Conservation (phyloP, 305 asterid species). For the Rubia tinctorum region DNA sequence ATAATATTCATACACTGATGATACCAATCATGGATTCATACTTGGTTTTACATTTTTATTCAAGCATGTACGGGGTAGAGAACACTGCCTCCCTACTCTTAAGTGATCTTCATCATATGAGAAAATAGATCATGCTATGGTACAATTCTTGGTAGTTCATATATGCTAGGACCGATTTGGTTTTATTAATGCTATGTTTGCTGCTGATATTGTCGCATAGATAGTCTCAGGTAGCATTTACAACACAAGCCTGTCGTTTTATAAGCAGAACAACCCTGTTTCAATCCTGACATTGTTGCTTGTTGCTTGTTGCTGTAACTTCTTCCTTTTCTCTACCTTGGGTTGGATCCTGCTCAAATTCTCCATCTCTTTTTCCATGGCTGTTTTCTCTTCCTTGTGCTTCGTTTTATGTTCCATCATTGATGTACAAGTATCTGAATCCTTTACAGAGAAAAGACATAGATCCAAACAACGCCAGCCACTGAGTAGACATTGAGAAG, state of each 20-base stretch:
- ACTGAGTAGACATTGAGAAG: constrained; percentile 87
- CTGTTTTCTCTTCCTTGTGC: constrained; percentile 83
- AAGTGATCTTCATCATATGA: not conserved
- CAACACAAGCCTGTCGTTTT: constrained; percentile 46
- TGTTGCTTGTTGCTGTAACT: constrained; percentile 64
- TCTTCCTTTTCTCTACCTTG: constrained; percentile 42
- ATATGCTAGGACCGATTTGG: not conserved
- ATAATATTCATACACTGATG: not conserved
- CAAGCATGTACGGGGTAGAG: not conserved
- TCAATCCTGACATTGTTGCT: constrained; percentile 86
- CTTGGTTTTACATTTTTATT: no score
- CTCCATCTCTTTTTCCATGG: constrained; percentile 97
- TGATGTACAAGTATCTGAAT: constrained; percentile 61
- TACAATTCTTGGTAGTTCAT: not conserved
- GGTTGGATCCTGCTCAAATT: constrained; percentile 54
- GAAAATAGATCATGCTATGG: not conserved
- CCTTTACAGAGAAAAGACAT: constrained; percentile 98
- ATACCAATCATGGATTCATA: not conserved
- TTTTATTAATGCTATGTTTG: not conserved
- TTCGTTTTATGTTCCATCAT: constrained; percentile 79
- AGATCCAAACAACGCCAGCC: constrained; percentile 95
- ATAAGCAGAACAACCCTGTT: constrained; percentile 65
- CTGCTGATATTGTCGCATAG: not conserved
- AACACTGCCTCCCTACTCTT: not conserved
- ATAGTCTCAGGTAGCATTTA: constrained; percentile 9